Conservation (phyloP, 352 stramenopile species). For the Phytophthora vignae region DNA sequence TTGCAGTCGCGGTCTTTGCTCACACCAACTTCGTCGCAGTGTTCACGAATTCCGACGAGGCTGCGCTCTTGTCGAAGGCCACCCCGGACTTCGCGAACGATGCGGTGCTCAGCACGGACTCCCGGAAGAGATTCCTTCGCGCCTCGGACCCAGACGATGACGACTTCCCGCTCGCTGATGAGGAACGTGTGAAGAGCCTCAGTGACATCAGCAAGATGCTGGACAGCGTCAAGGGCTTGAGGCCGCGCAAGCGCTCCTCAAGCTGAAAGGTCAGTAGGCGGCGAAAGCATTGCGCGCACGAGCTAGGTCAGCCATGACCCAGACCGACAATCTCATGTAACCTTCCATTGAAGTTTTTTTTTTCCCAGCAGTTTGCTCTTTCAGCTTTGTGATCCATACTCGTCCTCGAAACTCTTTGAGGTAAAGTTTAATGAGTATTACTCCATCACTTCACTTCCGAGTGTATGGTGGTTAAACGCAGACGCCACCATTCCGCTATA, state of each 20-base stretch:
- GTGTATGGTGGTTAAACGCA: slow-evolving; percentile 1
- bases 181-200: background rate
- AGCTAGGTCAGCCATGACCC: too few species aligned
- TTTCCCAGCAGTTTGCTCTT: too few species aligned
- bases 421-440: too few species aligned
- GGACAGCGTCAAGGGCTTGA: too few species aligned
- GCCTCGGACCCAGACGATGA: background rate
- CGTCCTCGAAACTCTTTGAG: too few species aligned
- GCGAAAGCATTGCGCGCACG: too few species aligned
- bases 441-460: background rate
- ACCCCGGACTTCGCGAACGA: background rate
- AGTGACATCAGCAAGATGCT: too few species aligned
- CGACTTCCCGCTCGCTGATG: background rate
- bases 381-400: too few species aligned
- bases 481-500: slow-evolving; percentile 70
- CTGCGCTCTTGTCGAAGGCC: background rate
- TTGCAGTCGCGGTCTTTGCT: background rate
- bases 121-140: background rate
- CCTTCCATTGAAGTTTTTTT: too few species aligned
- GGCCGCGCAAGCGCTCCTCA: too few species aligned
- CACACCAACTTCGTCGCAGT: background rate
- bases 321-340: too few species aligned
- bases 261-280: too few species aligned
- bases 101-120: background rate
- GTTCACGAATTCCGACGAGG: background rate